Percentiles rank a stretch among this genome's conserved stretches.
Evolutionary conservation across 208 protist species (phyloP).

Genomic region (Leishmania gerbilli): DNA sequence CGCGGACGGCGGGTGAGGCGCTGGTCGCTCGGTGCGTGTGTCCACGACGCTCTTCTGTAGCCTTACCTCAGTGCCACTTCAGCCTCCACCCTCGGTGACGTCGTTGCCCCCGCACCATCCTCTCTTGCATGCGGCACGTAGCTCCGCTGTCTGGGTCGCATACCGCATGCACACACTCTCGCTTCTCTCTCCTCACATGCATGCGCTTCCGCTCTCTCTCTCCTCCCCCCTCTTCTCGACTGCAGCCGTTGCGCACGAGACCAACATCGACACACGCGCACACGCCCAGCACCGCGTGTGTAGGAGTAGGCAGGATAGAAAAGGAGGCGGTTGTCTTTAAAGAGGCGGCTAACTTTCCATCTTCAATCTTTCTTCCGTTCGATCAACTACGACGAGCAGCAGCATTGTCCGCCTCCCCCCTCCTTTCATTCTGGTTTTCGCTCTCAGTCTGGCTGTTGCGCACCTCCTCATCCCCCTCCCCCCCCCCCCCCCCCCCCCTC

Average conservation of each 20-base stretch:
- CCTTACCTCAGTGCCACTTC: neutral
- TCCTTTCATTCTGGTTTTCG: no score
- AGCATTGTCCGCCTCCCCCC: neutral
- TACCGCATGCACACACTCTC: neutral
- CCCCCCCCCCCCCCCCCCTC: no score
- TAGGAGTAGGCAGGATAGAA: neutral
- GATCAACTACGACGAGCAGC: neutral
- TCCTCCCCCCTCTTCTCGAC: neutral
- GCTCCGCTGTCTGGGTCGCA: neutral
- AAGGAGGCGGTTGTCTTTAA: neutral
- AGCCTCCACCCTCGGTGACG: neutral
- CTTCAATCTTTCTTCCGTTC: neutral
- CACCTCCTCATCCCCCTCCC: no score
- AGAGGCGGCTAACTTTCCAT: neutral
- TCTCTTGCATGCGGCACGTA: neutral
- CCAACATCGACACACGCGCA: neutral
- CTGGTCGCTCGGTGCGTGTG: neutral
- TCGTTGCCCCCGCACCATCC: neutral
- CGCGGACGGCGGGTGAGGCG: no score
- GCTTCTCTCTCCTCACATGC: neutral
- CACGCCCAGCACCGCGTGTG: neutral
- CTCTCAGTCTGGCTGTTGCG: no score
- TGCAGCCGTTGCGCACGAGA: neutral
- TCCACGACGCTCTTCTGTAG: neutral
- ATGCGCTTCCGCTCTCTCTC: neutral